These are phyloP conservation scores for Blastomyces percursus DNA, from an alignment of 2,329 filamentous ascomycete species.

Conservation along the genomic window DNA sequence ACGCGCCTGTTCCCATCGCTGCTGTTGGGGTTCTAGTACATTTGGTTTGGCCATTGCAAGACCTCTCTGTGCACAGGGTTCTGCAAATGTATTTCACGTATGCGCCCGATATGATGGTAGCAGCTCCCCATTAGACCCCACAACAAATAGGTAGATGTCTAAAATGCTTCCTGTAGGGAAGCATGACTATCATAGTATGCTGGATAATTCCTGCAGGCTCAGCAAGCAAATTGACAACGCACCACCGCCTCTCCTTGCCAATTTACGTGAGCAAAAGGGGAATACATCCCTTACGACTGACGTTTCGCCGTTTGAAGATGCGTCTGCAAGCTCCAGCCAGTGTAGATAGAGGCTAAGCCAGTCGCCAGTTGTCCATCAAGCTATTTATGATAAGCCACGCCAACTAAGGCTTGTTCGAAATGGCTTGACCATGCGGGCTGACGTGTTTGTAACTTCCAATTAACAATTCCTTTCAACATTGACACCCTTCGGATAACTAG, in stretches of 20 bases:
- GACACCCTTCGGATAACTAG: neutral
- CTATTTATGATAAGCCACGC: slow-evolving; percentile 1
- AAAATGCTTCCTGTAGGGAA: neutral
- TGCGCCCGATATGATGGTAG: neutral
- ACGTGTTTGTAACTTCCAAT: neutral
- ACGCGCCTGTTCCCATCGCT: neutral
- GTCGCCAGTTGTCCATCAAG: neutral
- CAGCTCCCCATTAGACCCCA: neutral
- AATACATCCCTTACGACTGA: neutral
- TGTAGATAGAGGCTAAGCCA: neutral
- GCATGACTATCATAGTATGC: neutral
- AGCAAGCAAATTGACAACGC: neutral
- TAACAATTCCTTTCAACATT: neutral
- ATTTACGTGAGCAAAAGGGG: neutral
- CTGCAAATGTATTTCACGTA: neutral
- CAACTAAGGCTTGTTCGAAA: neutral
- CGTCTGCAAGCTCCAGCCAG: neutral
- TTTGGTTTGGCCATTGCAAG: neutral
- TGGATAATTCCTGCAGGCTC: neutral
- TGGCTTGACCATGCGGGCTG: neutral
- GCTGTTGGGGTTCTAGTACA: neutral
- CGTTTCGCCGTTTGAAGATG: neutral
- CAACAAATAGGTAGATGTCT: neutral
- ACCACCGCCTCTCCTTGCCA: neutral
- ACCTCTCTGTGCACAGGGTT: neutral